phyloP scores from a whole-genome alignment of 495 filamentous ascomycete species.

The Aspergillus campestris region DNA sequence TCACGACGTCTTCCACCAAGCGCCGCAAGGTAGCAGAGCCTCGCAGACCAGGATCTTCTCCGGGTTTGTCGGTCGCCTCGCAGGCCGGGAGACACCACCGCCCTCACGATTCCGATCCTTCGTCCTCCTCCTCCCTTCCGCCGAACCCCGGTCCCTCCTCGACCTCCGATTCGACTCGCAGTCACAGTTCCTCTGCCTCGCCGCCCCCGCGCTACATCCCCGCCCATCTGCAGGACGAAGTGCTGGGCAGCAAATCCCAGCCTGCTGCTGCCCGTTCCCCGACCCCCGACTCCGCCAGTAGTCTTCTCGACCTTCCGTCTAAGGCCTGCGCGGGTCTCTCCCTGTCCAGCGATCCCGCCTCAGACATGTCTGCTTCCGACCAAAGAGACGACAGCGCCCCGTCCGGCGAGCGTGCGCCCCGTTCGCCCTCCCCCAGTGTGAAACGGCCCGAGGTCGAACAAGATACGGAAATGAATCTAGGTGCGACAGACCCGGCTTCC shows the following conservation, averaged over 20 bases:
- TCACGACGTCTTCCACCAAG: constrained; percentile 86
- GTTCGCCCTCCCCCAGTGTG: constrained; percentile 42
- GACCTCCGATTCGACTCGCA: constrained; percentile 24
- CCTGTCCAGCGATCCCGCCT: constrained; percentile 52
- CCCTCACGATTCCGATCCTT: constrained; percentile 25
- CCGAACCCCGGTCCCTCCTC: constrained; percentile 19
- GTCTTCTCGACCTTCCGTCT: constrained; percentile 57
- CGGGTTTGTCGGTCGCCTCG: constrained; percentile 23
- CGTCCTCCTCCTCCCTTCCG: constrained; percentile 17
- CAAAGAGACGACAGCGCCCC: constrained; percentile 17
- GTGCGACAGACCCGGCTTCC: constrained; percentile 10
- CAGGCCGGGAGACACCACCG: constrained; percentile 39
- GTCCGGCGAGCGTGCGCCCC: constrained; percentile 17
- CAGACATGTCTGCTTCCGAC: constrained; percentile 41
- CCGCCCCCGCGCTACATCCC: constrained; percentile 48
- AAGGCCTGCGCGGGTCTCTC: constrained; percentile 66
- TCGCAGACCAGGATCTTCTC: constrained; percentile 24
- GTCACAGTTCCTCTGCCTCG: constrained; percentile 26
- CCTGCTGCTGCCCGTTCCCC: constrained; percentile 39
- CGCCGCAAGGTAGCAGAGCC: constrained; percentile 72
- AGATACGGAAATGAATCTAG: constrained; percentile 27
- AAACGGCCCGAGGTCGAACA: constrained; percentile 44
- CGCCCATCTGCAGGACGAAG: constrained; percentile 54
- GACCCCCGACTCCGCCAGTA: constrained; percentile 45
- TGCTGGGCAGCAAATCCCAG: constrained; percentile 32